phyloP scores from a whole-genome alignment of 371 early-diverging fungal species.

The Rhizopus sp. region DNA sequence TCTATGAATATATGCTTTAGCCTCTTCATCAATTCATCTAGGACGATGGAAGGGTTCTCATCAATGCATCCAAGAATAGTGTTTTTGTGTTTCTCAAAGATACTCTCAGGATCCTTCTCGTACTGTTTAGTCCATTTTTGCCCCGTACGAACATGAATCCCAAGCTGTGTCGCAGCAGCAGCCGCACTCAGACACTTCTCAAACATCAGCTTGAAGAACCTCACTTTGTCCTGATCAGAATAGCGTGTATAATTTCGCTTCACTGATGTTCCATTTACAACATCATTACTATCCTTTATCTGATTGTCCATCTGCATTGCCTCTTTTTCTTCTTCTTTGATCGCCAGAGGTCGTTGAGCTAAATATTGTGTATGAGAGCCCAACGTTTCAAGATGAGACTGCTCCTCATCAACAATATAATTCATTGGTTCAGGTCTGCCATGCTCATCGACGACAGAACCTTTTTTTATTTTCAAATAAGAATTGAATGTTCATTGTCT shows the following conservation, averaged over 20 bases:
- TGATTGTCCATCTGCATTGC: constrained; percentile 6
- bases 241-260: constrained; percentile 17
- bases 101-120: constrained; percentile 12
- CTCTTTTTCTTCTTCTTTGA: not conserved
- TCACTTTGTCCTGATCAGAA: constrained; percentile 16
- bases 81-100: constrained; percentile 14
- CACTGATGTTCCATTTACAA: constrained; percentile 1
- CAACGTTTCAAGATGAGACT: constrained; percentile 18
- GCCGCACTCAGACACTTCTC: constrained; percentile 17
- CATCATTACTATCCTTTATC: constrained; percentile 5
- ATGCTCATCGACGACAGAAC: constrained; percentile 14
- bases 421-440: constrained; percentile 24
- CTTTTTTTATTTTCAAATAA: constrained; percentile 14
- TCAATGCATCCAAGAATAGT: too few relatives aligned
- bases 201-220: constrained; percentile 14
- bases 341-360: not conserved
- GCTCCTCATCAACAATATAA: too few relatives aligned
- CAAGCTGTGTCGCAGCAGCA: constrained; percentile 15
- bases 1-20: too few relatives aligned
- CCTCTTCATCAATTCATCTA: too few relatives aligned
- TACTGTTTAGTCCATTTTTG: constrained; percentile 23
- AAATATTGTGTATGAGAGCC: constrained; percentile 15
- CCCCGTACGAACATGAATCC: constrained; percentile 10
- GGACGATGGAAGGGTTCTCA: too few relatives aligned
- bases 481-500: constrained; percentile 13